phyloP scores from a whole-genome alignment of 352 stramenopile species.

The Hyaloperonospora brassicae region DNA sequence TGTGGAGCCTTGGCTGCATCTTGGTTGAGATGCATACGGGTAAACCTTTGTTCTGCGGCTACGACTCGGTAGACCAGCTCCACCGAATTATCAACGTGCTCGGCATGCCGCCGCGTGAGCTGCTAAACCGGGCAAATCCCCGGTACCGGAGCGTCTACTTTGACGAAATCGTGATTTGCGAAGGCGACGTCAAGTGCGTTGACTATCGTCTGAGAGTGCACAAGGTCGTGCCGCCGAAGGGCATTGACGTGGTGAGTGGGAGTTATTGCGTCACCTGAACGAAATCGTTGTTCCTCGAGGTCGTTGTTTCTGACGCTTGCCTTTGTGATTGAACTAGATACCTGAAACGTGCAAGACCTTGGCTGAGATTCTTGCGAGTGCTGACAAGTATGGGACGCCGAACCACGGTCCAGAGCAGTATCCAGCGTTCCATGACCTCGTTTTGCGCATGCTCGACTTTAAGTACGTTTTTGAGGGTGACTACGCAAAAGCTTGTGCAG shows the following conservation, averaged over 20 bases:
- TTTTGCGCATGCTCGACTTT: constrained; percentile 93
- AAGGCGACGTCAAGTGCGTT: constrained; percentile 48
- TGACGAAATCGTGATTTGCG: constrained; percentile 59
- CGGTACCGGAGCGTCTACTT: constrained; percentile 89
- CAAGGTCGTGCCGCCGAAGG: constrained; percentile 36
- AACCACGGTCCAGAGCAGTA: constrained; percentile 85
- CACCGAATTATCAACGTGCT: constrained; percentile 93
- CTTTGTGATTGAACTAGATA: constrained; percentile 16
- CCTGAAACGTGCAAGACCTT: constrained; percentile 37
- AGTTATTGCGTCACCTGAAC: background rate
- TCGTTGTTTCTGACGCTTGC: constrained; percentile 6
- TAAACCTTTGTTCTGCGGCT: constrained; percentile 95
- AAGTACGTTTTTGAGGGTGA: constrained; percentile 48
- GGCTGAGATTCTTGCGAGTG: constrained; percentile 50
- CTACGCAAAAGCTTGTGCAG: background rate
- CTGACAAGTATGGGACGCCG: constrained; percentile 33
- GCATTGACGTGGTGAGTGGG: constrained; percentile 29
- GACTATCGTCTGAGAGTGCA: constrained; percentile 64
- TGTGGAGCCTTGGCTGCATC: constrained; percentile 87
- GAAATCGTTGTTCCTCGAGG: background rate
- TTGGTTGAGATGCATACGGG: constrained; percentile 97
- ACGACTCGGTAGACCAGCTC: constrained; percentile 95
- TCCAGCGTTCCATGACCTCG: constrained; percentile 88
- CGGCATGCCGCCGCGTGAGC: constrained; percentile 87
- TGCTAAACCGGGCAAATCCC: constrained; percentile 85